phyloP scores from a whole-genome alignment of 164 flowering plant genomes.

The Santalum album region DNA sequence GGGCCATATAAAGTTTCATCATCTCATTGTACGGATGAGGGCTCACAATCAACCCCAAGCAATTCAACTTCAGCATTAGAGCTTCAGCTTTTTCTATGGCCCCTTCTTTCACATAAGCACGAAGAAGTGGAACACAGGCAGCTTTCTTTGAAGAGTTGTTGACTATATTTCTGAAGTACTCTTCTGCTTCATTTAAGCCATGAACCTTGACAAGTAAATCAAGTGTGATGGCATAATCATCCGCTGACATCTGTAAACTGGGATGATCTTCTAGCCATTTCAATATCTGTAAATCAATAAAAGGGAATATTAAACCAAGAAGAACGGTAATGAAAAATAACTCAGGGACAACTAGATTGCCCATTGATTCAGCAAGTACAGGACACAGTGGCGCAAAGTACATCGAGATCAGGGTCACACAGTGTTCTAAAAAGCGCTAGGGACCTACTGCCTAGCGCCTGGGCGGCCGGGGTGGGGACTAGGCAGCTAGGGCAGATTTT shows the following conservation, averaged over 20 bases:
- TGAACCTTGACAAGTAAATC: slow-evolving; percentile 34
- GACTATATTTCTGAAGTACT: slow-evolving; percentile 29
- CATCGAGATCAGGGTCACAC: too few species aligned
- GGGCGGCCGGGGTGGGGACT: too few species aligned
- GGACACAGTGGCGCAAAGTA: too few species aligned
- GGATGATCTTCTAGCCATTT: slow-evolving; percentile 29
- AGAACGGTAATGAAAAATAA: too few species aligned
- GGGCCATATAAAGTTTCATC: slow-evolving; percentile 54
- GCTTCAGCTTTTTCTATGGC: slow-evolving; percentile 34
- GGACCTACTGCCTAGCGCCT: too few species aligned
- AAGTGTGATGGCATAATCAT: slow-evolving; percentile 32
- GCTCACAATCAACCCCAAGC: slow-evolving; percentile 27
- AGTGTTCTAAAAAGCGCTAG: too few species aligned
- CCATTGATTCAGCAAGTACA: too few species aligned
- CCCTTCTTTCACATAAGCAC: slow-evolving; percentile 34
- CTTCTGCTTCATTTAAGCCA: slow-evolving; percentile 32
- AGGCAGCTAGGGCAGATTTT: too few species aligned
- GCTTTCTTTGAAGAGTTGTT: slow-evolving; percentile 28
- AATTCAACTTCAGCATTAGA: slow-evolving; percentile 37
- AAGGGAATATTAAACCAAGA: too few species aligned
- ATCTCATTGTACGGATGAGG: slow-evolving; percentile 48
- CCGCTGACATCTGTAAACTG: slow-evolving; percentile 21
- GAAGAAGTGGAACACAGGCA: slow-evolving; percentile 44
- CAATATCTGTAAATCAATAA: slow-evolving; percentile 23
- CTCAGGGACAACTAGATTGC: too few species aligned